These are phyloP conservation scores for Lactuca sativa DNA, from an alignment of 129 eudicot genomes.

Conservation along the genomic window DNA sequence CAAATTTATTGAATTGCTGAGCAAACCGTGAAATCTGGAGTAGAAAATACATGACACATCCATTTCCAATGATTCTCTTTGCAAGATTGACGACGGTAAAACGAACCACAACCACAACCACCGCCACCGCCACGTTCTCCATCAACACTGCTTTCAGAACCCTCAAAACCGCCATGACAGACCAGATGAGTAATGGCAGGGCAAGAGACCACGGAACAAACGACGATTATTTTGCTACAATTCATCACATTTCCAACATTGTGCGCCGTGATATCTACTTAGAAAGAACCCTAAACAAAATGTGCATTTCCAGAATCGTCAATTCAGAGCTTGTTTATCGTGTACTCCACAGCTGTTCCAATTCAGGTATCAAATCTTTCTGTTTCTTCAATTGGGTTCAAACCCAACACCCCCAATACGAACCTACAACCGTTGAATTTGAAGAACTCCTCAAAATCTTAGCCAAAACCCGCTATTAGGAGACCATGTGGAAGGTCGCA, in stretches of 20 bases:
- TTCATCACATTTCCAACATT: constrained; percentile 90
- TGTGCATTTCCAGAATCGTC: constrained; percentile 58
- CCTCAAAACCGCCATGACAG: constrained; percentile 28
- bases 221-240: constrained; percentile 88
- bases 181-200: constrained; percentile 12
- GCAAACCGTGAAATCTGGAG: background rate
- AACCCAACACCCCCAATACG: constrained; percentile 66
- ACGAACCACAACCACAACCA: constrained; percentile 3
- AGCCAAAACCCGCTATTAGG: constrained; percentile 72
- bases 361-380: constrained; percentile 63
- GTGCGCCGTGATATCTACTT: constrained; percentile 82
- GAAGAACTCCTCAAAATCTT: constrained; percentile 84
- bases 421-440: constrained; percentile 80
- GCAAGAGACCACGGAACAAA: constrained; percentile 47
- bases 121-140: background rate
- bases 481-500: constrained; percentile 97
- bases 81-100: constrained; percentile 30
- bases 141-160: constrained; percentile 26
- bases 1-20: constrained; percentile 2
- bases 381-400: constrained; percentile 95
- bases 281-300: constrained; percentile 85
- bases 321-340: constrained; percentile 89
- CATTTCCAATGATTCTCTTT: constrained; percentile 28
- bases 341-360: constrained; percentile 71
- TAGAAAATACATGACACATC: background rate